These are phyloP conservation scores for Cytospora paraplurivora DNA, from an alignment of 2,329 filamentous ascomycete species.

Conservation along the genomic window DNA sequence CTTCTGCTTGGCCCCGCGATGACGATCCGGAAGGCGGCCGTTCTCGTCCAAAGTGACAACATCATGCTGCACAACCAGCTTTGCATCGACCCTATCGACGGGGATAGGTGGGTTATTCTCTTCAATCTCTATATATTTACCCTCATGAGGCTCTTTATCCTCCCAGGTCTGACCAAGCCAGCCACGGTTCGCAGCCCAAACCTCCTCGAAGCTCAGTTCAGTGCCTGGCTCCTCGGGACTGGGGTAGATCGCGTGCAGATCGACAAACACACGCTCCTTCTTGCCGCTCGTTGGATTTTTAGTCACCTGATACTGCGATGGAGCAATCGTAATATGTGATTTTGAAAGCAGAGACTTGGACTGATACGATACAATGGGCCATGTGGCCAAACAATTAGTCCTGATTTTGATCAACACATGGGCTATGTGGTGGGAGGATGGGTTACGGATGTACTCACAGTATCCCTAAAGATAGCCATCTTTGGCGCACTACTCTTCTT, in stretches of 20 bases:
- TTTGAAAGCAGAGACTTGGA: slow-evolving; percentile 62
- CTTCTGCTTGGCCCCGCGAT: slow-evolving; percentile 64
- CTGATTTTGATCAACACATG: slow-evolving; percentile 86
- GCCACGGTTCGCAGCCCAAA: slow-evolving; percentile 77
- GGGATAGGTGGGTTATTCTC: slow-evolving; percentile 36
- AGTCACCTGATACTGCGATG: slow-evolving; percentile 74
- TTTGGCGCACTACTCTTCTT: slow-evolving; percentile 77
- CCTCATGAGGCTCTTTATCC: slow-evolving; percentile 39
- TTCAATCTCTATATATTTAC: slow-evolving; percentile 27
- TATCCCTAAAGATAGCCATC: slow-evolving; percentile 91
- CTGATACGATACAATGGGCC: slow-evolving; percentile 56
- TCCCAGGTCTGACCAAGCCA: slow-evolving; percentile 64
- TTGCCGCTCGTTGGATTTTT: slow-evolving; percentile 81
- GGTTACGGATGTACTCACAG: slow-evolving; percentile 66
- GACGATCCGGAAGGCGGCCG: slow-evolving; percentile 50
- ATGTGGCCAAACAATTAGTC: slow-evolving; percentile 76
- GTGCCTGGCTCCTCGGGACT: slow-evolving; percentile 68
- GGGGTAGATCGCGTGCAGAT: slow-evolving; percentile 84
- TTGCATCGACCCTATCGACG: slow-evolving; percentile 37
- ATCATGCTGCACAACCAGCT: slow-evolving; percentile 49
- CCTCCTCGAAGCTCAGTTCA: slow-evolving; percentile 89
- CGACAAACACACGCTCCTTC: slow-evolving; percentile 83
- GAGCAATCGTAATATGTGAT: slow-evolving; percentile 66
- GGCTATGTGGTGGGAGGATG: slow-evolving; percentile 44
- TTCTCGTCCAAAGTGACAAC: slow-evolving; percentile 60